Base-by-base conservation (phyloP, 345 rosid genomes). In the Eucalyptus coolabah region DNA sequence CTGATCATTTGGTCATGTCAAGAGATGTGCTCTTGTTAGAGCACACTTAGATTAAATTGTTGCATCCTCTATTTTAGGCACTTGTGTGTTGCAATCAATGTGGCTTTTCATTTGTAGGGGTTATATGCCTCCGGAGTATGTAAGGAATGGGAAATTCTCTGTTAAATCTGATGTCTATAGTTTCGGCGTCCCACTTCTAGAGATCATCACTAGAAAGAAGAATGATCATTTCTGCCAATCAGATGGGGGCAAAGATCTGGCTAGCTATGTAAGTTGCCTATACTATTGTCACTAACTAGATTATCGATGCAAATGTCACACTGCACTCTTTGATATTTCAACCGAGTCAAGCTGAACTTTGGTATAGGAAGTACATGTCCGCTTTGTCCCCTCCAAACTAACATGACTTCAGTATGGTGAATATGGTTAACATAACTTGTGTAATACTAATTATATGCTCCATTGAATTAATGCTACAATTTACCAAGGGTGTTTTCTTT, bases 171-270 rank as follows among this genome's bases (percentile, higher is more conserved):
- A 60, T 28, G 91, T 94, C 7, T 94, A 87, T 67, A 91, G 93
- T 47, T 92, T 91, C 7, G 92, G 91, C 7, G 88, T 89, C 50
- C 5, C 86, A 14, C n/a, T 92, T 45, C 88, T 92, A 6, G 93
- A 92, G 89, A 49, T 32, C 67, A 60, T 60, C 14, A 12, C 2
- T 11, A 2, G 67, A 30, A 60, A 60, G 67, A 60, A 60, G 67
- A 60, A 2, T 28, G 67, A 60, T 60, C 15, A 60, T 60, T 28
- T 60, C 4, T 28, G 16, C 67, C 32, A 3, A 60, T 28, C 4
- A 28, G 32, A 28, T 11, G 32, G 16, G 16, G 16, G 67, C 17
- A 13, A 60, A 1, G 92, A 16, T 86, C 51, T 45, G 19, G 77
- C 21, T 81, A 90, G 60, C 89, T 30, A 63, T 65, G 67, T 28